Base-by-base conservation (phyloP, 495 filamentous ascomycete species). In the Penicillium cinerascens region DNA sequence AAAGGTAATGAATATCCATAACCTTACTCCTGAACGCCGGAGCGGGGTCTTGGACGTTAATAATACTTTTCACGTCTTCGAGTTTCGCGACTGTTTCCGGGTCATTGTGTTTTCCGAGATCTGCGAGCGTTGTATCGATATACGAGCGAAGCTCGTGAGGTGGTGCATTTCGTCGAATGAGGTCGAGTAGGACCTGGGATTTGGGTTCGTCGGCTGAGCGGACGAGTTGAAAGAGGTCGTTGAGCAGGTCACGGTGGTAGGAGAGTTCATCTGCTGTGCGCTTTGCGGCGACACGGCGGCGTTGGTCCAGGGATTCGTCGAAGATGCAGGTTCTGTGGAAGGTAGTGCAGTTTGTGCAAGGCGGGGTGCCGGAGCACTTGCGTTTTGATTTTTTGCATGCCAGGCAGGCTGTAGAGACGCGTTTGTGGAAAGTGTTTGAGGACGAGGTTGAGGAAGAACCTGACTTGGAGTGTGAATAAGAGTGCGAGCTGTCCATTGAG, bases 371-470 rank as follows among this genome's bases (percentile, higher is more conserved):
- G 15, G 72, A 74, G 56, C 74, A 77, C 65, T 77, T 77, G 6
- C 74, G 64, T 54, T 77, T 77, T 0, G 74, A 77, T 54, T 75
- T 75, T 37, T 77, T 77, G 54, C 74, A 77, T 0, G 72, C 69
- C 46, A 75, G 42, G 60, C 74, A 77, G 6, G 74, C 74, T 44
- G 74, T 76, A 0, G 74, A 77, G 2, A 75, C 74, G 9, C 74
- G 60, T 50, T 73, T 77, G 59, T 76, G 76, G 59, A 65, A 65
- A 0, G 52, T 20, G 13, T 57, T 52, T 4, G 45, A 49, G 6
- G 36, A 37, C 3, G 50, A 42, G 7, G 6, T 37, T 4, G 35
- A 29, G 8, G 41, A 43, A 3, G 49, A 25, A 9, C 48, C 36
- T 1, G n/a, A 26, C 10, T 51, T 59, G 39, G 51, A 47, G 10